Percentiles rank a stretch among this genome's conserved stretches.
Conservation (phyloP, 257 asterid genomes). For the Przewalskia tangutica region DNA sequence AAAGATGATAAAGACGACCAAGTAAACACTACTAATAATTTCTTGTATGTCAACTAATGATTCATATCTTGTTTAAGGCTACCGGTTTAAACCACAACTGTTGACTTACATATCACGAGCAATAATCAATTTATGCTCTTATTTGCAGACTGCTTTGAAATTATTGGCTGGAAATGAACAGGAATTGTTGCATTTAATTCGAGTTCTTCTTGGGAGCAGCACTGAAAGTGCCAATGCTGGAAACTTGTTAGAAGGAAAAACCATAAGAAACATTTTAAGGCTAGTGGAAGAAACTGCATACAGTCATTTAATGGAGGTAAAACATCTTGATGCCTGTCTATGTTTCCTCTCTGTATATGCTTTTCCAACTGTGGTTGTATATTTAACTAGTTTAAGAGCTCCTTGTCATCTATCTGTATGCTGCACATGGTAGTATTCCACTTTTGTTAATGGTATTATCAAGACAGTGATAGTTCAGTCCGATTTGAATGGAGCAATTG, state of each 20-base stretch:
- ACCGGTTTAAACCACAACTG: neutral
- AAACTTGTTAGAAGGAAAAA: conserved; percentile 27
- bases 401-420: neutral
- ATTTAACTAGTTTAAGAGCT: neutral
- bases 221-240: conserved; percentile 27
- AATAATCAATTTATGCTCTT: conserved; percentile 7
- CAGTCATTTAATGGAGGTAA: conserved; percentile 97
- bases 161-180: conserved; percentile 60
- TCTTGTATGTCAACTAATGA: neutral
- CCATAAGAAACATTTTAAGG: conserved; percentile 28
- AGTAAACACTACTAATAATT: neutral
- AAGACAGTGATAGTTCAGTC: neutral
- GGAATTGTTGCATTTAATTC: conserved; percentile 45
- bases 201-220: conserved; percentile 61
- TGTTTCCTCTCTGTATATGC: neutral
- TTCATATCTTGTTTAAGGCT: neutral
- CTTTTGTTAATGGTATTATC: neutral
- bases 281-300: conserved; percentile 68
- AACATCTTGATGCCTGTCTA: neutral
- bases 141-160: conserved; percentile 71
- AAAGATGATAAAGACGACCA: neutral
- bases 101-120: neutral
- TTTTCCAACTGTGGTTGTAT: neutral
- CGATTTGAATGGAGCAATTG: neutral
- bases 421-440: neutral